phyloP scores from a whole-genome alignment of 2,329 filamentous ascomycete species.

The Pseudocercospora ulei region DNA sequence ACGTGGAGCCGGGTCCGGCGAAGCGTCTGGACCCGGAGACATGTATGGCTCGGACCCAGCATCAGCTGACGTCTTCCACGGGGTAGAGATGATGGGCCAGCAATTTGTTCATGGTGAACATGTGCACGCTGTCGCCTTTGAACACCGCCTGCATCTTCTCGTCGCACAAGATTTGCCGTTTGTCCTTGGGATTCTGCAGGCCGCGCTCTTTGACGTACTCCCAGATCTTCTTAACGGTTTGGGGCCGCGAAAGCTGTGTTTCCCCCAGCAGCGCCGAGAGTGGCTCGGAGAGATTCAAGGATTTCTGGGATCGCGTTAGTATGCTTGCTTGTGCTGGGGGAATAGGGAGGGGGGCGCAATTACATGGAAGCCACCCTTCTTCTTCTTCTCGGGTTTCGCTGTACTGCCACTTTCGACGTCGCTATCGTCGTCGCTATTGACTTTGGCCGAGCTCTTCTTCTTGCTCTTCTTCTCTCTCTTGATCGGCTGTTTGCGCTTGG shows the following conservation, averaged over 20 bases:
- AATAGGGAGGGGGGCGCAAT: conserved; percentile 27
- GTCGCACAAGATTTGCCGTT: conserved; percentile 87
- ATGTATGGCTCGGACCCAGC: too few relatives aligned
- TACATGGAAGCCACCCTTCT: conserved; percentile 84
- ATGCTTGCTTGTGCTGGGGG: background rate
- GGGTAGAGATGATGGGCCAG: conserved; percentile 83
- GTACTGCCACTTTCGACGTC: conserved; percentile 48
- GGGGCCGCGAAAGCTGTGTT: conserved; percentile 74
- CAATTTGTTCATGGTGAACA: conserved; percentile 99
- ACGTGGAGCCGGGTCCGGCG: conserved; percentile 10
- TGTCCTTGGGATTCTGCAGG: conserved; percentile 83
- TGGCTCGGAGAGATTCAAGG: conserved; percentile 61
- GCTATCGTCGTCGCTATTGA: conserved; percentile 69
- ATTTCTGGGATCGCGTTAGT: conserved; percentile 45
- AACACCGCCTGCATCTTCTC: conserved; percentile 86
- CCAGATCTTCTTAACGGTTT: conserved; percentile 96
- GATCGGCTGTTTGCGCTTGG: conserved; percentile 45
- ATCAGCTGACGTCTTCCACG: conserved; percentile 52
- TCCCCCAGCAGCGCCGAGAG: conserved; percentile 63
- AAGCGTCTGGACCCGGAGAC: too few relatives aligned
- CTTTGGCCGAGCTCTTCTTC: conserved; percentile 62
- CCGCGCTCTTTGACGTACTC: conserved; percentile 81
- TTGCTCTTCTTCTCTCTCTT: conserved; percentile 56
- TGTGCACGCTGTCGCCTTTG: conserved; percentile 81
- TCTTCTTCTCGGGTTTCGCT: conserved; percentile 49